Percentiles rank a stretch among this genome's conserved stretches.
phyloP scores from a whole-genome alignment of 257 asterid genomes.

The Solanum pinnatisectum region DNA sequence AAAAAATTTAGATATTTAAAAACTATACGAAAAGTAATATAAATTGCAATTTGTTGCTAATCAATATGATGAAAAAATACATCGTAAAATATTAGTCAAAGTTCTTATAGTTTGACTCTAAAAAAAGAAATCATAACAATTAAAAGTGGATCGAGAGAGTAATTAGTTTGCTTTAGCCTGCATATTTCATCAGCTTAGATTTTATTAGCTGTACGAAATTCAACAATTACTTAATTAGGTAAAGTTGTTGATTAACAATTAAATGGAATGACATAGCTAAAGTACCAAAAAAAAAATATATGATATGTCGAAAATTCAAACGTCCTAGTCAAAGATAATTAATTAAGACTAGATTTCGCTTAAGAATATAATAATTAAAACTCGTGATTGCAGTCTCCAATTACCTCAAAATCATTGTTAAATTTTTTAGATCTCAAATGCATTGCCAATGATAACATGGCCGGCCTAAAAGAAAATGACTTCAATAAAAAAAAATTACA shows the following conservation, averaged over 20 bases:
- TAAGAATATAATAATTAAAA: neutral
- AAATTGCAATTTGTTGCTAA: too few relatives aligned
- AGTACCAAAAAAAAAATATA: neutral
- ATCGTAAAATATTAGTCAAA: too few relatives aligned
- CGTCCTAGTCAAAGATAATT: neutral
- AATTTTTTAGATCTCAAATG: neutral
- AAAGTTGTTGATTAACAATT: neutral
- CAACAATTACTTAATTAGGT: neutral
- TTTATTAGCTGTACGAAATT: neutral
- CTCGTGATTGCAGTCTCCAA: neutral
- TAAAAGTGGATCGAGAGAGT: too few relatives aligned
- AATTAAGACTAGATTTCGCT: neutral
- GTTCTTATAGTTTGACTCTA: too few relatives aligned
- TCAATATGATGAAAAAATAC: too few relatives aligned
- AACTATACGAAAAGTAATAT: too few relatives aligned
- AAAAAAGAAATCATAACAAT: too few relatives aligned
- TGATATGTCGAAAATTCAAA: neutral
- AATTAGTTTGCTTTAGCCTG: neutral
- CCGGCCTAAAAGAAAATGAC: neutral
- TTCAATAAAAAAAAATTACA: neutral
- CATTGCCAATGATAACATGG: neutral
- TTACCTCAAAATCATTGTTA: neutral
- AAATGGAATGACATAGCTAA: neutral
- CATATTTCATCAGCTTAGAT: neutral
- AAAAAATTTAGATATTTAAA: too few relatives aligned